phyloP scores from a whole-genome alignment of 225 moss, liverwort and hornwort genomes.

The Climacium dendroides region DNA sequence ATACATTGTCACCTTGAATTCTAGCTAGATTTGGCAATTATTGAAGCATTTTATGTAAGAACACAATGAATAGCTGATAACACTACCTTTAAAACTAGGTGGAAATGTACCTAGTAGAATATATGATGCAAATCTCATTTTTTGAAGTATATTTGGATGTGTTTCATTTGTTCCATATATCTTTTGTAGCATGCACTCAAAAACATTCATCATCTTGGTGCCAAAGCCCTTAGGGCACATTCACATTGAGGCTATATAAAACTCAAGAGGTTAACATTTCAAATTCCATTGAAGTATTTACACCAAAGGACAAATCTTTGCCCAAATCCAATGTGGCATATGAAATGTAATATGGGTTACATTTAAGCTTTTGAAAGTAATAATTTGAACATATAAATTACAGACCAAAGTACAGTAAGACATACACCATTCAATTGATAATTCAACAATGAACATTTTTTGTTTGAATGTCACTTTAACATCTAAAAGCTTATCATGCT shows the following conservation, averaged over 20 bases:
- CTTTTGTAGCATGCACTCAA: fast-evolving
- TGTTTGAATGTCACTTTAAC: neutral
- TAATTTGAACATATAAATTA: neutral
- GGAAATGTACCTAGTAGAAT: neutral
- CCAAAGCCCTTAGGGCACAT: no score
- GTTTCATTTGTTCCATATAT: neutral
- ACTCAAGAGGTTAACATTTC: neutral
- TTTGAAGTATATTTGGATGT: neutral
- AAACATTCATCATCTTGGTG: neutral
- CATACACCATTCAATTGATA: neutral
- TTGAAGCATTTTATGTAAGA: neutral
- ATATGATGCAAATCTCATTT: neutral
- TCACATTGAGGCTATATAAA: neutral
- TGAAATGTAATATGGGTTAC: neutral
- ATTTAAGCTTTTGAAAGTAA: neutral
- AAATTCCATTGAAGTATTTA: neutral
- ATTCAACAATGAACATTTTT: neutral
- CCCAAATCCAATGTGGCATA: neutral
- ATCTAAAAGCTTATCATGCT: neutral
- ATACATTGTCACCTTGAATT: neutral
- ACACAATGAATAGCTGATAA: fast-evolving
- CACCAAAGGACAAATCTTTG: fast-evolving
- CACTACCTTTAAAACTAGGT: neutral
- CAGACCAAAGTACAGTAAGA: neutral
- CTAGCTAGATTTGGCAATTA: fast-evolving